A percentile compares a stretch with the other conserved stretches of the same genome.
These are phyloP conservation scores for Imleria badia DNA, from an alignment of 768 basidiomycete genomes.

Conservation along the genomic window DNA sequence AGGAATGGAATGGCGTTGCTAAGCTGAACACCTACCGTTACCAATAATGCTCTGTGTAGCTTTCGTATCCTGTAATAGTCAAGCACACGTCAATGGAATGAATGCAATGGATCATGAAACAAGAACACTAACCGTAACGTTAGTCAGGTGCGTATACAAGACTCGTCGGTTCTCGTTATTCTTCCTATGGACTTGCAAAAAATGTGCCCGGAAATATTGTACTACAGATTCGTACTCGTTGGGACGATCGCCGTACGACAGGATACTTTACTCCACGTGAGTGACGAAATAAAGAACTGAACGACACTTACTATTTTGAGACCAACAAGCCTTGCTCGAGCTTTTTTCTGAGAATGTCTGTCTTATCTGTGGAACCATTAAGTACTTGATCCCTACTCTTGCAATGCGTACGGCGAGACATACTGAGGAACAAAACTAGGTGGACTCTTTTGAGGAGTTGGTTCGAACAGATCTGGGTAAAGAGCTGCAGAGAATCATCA, in stretches of 20 bases:
- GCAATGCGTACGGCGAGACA: constrained; percentile 19
- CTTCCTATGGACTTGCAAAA: constrained; percentile 73
- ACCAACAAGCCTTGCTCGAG: constrained; percentile 68
- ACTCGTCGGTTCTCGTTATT: constrained; percentile 80
- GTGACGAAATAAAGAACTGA: background rate
- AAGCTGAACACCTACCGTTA: constrained; percentile 53
- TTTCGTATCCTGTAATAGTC: constrained; percentile 63
- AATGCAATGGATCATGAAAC: background rate
- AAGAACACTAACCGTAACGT: constrained; percentile 59
- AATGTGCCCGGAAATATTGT: constrained; percentile 86
- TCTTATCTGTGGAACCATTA: constrained; percentile 53
- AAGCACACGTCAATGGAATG: constrained; percentile 4
- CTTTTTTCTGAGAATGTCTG: constrained; percentile 73
- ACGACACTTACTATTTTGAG: constrained; percentile 67
- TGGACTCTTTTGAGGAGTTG: constrained; percentile 70
- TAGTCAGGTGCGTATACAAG: constrained; percentile 81
- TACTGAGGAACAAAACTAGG: constrained; percentile 58
- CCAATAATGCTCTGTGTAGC: constrained; percentile 81
- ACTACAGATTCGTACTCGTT: constrained; percentile 82
- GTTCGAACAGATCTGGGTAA: constrained; percentile 84
- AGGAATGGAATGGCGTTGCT: background rate
- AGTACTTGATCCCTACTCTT: background rate
- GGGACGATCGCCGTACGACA: constrained; percentile 76
- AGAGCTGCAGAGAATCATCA: constrained; percentile 85
- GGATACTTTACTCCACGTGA: constrained; percentile 51